These are phyloP conservation scores for Hirsutella minnesotensis DNA, from an alignment of 2,329 filamentous ascomycete genomes.

Conservation along the genomic window DNA sequence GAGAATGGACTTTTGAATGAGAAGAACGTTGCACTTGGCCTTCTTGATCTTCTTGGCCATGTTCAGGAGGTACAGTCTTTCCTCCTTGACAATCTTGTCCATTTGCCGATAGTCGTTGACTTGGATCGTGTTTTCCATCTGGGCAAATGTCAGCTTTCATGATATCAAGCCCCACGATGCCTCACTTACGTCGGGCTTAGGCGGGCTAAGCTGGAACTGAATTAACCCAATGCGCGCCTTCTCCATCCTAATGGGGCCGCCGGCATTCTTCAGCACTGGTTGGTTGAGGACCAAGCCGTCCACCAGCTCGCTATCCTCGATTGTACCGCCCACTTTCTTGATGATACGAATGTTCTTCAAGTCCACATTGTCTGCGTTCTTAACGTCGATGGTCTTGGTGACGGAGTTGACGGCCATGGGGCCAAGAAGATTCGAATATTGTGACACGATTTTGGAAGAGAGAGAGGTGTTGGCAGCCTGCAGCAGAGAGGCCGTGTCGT, in stretches of 20 bases:
- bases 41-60: conserved; percentile 99
- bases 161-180: neutral
- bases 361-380: conserved; percentile 92
- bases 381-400: conserved; percentile 87
- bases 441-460: conserved; percentile 96
- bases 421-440: conserved; percentile 89
- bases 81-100: conserved; percentile 99
- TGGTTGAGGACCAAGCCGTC: conserved; percentile 91
- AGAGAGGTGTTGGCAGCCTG: conserved; percentile 96
- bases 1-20: conserved; percentile 98
- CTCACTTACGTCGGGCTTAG: conserved; percentile 76
- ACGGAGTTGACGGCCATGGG: conserved; percentile 97
- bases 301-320: conserved; percentile 95
- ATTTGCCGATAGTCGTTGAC: conserved; percentile 99
- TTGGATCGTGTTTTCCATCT: conserved; percentile 99
- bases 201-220: conserved; percentile 96
- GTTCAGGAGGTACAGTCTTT: conserved; percentile 94
- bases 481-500: conserved; percentile 78
- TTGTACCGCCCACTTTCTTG: conserved; percentile 96
- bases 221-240: conserved; percentile 96
- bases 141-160: conserved; percentile 10
- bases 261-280: conserved; percentile 83
- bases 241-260: conserved; percentile 85
- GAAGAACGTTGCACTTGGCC: conserved; percentile 95
- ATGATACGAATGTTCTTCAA: conserved; percentile 92